Percentiles rank a stretch among this genome's conserved stretches.
Conservation (phyloP, 495 filamentous ascomycete genomes). For the Neurospora intermedia region DNA sequence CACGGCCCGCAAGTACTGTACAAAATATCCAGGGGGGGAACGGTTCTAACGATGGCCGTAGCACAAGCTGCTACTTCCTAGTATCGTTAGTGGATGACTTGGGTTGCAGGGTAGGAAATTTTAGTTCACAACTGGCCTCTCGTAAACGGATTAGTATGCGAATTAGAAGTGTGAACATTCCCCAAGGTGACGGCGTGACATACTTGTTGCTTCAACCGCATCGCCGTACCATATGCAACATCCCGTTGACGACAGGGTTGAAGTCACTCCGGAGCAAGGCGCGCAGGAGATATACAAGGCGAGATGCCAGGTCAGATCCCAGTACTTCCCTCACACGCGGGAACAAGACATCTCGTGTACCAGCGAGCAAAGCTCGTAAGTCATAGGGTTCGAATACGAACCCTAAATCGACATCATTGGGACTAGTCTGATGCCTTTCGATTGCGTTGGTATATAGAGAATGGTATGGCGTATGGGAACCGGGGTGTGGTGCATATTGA, state of each 20-base stretch:
- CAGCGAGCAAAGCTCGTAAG: not conserved
- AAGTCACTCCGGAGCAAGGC: not conserved
- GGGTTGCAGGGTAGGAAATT: not conserved
- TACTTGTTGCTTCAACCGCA: not conserved
- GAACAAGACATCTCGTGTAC: not conserved
- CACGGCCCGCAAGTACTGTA: not conserved
- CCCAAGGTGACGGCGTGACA: not conserved
- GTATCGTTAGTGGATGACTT: not conserved
- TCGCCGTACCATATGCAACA: not conserved
- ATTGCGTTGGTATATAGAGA: not conserved
- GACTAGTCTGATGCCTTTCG: not conserved
- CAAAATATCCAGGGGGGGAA: not conserved
- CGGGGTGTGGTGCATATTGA: not conserved
- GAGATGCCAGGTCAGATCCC: not conserved
- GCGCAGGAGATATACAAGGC: not conserved
- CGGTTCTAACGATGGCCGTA: not conserved
- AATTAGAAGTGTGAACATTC: not conserved
- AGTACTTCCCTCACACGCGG: not conserved
- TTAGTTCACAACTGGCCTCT: not conserved
- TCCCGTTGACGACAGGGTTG: not conserved
- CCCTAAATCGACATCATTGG: not conserved
- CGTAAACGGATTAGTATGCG: not conserved
- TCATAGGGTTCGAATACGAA: not conserved
- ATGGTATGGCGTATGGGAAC: not conserved
- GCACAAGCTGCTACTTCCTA: not conserved